Evolutionary conservation across 176 grass and related monocot genomes (phyloP).

Genomic region (Eleusine indica): DNA sequence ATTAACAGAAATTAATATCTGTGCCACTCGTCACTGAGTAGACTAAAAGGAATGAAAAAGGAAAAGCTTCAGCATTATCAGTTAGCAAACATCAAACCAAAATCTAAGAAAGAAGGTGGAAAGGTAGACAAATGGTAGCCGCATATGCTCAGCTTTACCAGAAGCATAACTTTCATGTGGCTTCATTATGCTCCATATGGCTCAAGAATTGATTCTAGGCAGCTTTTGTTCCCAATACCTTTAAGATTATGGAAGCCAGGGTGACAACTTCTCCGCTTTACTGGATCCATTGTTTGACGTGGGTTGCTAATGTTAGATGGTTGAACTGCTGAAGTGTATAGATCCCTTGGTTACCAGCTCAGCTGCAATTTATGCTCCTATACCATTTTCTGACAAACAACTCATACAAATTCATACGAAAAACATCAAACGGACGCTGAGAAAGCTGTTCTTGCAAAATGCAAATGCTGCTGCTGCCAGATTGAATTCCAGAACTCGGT

Average conservation of each 20-base stretch:
- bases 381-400: neutral
- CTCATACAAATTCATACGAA: neutral
- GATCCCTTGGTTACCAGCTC: slow-evolving; percentile 5
- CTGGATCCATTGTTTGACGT: slow-evolving; percentile 36
- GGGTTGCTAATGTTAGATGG: slow-evolving; percentile 12
- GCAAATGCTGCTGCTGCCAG: slow-evolving; percentile 7
- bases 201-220: slow-evolving; percentile 14
- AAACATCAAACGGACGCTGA: neutral
- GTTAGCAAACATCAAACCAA: slow-evolving; percentile 17
- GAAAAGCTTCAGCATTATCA: neutral
- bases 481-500: slow-evolving; percentile 18
- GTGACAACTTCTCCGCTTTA: slow-evolving; percentile 41
- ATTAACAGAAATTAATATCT: neutral
- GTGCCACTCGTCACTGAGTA: neutral
- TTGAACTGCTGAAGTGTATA: neutral
- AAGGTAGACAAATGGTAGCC: slow-evolving; percentile 19
- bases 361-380: neutral
- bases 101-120: slow-evolving; percentile 29
- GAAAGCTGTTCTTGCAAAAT: slow-evolving; percentile 4
- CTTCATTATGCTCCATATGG: slow-evolving; percentile 28
- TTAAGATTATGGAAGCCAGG: slow-evolving; percentile 16
- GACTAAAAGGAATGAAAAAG: neutral
- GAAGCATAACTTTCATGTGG: slow-evolving; percentile 39
- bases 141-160: slow-evolving; percentile 42
- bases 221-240: slow-evolving; percentile 32